Evolutionary conservation across 768 basidiomycete genomes (phyloP).

Genomic region (Leccinum sublutescens): DNA sequence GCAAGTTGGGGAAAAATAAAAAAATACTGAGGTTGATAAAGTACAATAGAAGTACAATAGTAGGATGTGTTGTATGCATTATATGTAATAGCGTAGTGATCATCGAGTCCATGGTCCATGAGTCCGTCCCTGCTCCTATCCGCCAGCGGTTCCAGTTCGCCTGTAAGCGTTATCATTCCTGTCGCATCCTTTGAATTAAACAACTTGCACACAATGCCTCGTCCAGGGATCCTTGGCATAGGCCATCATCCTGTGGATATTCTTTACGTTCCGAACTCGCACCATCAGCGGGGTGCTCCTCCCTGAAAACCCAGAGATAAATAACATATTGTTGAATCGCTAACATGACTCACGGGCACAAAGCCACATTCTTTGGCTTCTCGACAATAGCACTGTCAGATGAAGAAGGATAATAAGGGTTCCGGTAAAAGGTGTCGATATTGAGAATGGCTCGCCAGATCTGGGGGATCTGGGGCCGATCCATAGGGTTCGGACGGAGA

Average conservation of each 20-base stretch:
- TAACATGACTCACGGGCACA: neutral
- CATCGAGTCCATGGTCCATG: neutral
- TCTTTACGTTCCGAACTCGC: neutral
- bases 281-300: neutral
- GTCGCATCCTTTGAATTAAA: neutral
- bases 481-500: constrained; percentile 14
- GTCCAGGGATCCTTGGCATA: neutral
- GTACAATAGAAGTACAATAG: no score
- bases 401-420: neutral
- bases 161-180: neutral
- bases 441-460: constrained; percentile 17
- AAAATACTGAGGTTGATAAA: no score
- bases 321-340: no score
- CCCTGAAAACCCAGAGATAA: neutral
- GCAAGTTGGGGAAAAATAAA: no score
- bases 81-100: no score
- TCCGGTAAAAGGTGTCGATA: constrained; percentile 19
- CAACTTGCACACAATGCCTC: neutral
- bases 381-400: neutral
- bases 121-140: neutral
- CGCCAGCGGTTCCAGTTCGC: neutral
- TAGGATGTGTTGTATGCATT: no score
- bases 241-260: neutral
- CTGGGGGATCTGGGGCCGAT: constrained; percentile 16
- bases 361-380: neutral